Evolutionary conservation across 768 basidiomycete genomes (phyloP).

Genomic region (Tylopilus felleus): DNA sequence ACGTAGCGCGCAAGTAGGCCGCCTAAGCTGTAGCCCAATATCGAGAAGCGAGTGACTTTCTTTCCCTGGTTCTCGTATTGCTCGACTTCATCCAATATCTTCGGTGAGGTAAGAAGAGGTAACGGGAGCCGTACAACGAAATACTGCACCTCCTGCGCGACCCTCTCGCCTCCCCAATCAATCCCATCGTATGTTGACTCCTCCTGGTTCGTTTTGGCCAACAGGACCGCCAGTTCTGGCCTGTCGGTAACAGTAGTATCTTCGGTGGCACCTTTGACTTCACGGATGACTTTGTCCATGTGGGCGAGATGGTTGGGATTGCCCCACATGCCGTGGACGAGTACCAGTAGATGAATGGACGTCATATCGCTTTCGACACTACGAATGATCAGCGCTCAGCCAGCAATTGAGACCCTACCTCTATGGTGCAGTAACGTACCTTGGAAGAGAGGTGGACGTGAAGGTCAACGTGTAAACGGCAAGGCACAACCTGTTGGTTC

Average conservation of each 20-base stretch:
- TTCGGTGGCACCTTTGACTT: constrained; percentile 34
- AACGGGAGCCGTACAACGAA: neutral
- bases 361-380: constrained; percentile 15
- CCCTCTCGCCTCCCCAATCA: constrained; percentile 80
- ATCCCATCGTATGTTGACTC: constrained; percentile 79
- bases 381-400: neutral
- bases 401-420: neutral
- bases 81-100: constrained; percentile 58
- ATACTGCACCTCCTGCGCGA: constrained; percentile 66
- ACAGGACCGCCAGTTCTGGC: constrained; percentile 55
- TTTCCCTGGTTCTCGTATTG: constrained; percentile 50
- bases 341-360: constrained; percentile 41
- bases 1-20: constrained; percentile 80
- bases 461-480: constrained; percentile 6
- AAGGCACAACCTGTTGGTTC: neutral
- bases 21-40: constrained; percentile 78
- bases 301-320: constrained; percentile 62
- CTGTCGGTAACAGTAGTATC: constrained; percentile 27
- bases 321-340: constrained; percentile 78
- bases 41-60: constrained; percentile 65
- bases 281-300: constrained; percentile 49
- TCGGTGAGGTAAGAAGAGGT: constrained; percentile 1
- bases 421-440: neutral
- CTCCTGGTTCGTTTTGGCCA: constrained; percentile 61
- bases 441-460: neutral